Conservation (phyloP, 805 yeast genomes). For the Yarrowia sp. region DNA sequence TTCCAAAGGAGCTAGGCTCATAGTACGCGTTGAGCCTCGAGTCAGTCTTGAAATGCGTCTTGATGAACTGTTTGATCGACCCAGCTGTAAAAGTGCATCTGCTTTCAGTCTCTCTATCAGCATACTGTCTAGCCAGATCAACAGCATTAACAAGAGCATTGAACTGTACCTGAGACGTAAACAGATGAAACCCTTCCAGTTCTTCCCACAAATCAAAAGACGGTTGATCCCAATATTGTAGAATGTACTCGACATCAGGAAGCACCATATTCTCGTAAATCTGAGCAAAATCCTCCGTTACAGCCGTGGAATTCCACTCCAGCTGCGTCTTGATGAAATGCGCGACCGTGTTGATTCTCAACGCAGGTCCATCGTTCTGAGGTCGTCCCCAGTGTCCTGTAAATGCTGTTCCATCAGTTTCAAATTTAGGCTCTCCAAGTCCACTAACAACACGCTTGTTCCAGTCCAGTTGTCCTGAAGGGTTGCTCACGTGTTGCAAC, state of each 20-base stretch:
- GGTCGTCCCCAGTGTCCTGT: slow-evolving; percentile 86
- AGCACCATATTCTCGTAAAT: slow-evolving; percentile 55
- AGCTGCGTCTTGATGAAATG: slow-evolving; percentile 51
- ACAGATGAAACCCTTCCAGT: slow-evolving; percentile 68
- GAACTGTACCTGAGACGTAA: slow-evolving; percentile 72
- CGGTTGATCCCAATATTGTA: slow-evolving; percentile 55
- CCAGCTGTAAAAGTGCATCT: slow-evolving; percentile 28
- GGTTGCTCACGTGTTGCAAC: slow-evolving; percentile 67
- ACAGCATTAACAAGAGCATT: slow-evolving; percentile 64
- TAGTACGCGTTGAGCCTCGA: slow-evolving; percentile 52
- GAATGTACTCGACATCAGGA: slow-evolving; percentile 67
- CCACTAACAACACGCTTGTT: slow-evolving; percentile 40
- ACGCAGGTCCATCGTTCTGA: slow-evolving; percentile 91
- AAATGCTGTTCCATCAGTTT: slow-evolving; percentile 63
- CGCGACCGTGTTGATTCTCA: slow-evolving; percentile 64
- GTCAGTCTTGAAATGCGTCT: slow-evolving; percentile 30
- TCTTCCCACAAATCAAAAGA: slow-evolving; percentile 98
- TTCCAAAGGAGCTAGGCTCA: slow-evolving; percentile 53
- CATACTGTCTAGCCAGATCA: slow-evolving; percentile 36
- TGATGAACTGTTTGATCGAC: slow-evolving; percentile 27
- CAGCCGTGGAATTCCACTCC: slow-evolving; percentile 35
- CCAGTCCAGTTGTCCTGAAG: slow-evolving; percentile 56
- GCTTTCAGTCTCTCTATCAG: slow-evolving; percentile 31
- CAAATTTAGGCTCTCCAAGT: slow-evolving; percentile 88
- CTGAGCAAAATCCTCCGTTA: slow-evolving; percentile 37